Conservation (phyloP, 495 filamentous ascomycete genomes). For the Hyaloscypha variabilis region DNA sequence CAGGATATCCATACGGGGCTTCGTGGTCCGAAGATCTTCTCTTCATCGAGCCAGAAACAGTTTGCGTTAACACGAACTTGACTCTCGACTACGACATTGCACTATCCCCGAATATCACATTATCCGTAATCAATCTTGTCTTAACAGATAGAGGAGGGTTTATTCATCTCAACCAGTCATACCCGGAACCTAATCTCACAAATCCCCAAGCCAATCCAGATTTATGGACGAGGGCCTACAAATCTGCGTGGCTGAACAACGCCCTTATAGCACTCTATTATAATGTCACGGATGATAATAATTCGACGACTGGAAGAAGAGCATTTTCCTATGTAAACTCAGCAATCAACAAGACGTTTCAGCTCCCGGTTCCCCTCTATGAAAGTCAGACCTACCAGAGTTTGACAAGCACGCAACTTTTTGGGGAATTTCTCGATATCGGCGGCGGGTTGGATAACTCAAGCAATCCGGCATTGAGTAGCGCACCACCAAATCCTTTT, state of each 20-base stretch:
- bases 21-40: slow-evolving; percentile 48
- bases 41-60: slow-evolving; percentile 46
- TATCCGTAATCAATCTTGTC: slow-evolving; percentile 23
- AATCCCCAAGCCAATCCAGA: slow-evolving; percentile 36
- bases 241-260: slow-evolving; percentile 47
- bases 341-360: slow-evolving; percentile 32
- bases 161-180: slow-evolving; percentile 33
- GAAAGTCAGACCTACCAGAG: not conserved
- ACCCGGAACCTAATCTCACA: slow-evolving; percentile 27
- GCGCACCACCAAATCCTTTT: not conserved
- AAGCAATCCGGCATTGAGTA: no score
- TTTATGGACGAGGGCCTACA: slow-evolving; percentile 40
- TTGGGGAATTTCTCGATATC: slow-evolving; percentile 9
- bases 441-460: not conserved
- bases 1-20: slow-evolving; percentile 28
- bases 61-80: slow-evolving; percentile 47
- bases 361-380: not conserved
- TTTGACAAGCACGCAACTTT: not conserved
- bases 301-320: slow-evolving; percentile 7
- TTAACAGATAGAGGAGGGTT: slow-evolving; percentile 48
- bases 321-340: slow-evolving; percentile 42
- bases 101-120: slow-evolving; percentile 7
- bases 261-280: slow-evolving; percentile 13
- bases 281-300: slow-evolving; percentile 11
- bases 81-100: slow-evolving; percentile 45